These are phyloP conservation scores for Beta corolliflora DNA, from an alignment of 179 eudicot genomes.

Conservation along the genomic window DNA sequence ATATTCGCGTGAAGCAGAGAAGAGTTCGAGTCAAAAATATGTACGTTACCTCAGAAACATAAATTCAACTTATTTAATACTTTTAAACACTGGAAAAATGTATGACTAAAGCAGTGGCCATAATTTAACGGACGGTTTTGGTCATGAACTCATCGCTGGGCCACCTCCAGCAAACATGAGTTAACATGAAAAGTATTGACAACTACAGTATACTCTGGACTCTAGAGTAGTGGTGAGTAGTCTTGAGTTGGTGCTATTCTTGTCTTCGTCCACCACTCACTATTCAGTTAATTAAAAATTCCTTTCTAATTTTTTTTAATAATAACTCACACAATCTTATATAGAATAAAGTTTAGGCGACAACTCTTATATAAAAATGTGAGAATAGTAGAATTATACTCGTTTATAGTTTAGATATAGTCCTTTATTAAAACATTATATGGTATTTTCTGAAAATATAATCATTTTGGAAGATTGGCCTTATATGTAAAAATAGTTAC, in stretches of 20 bases:
- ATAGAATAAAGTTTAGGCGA: no score
- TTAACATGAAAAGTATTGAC: slow-evolving; percentile 18
- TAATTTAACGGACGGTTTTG: slow-evolving; percentile 20
- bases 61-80: background rate
- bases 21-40: background rate
- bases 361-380: no score
- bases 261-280: slow-evolving; percentile 17
- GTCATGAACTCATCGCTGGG: background rate
- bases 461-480: no score
- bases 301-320: no score
- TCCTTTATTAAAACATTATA: no score
- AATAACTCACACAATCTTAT: no score
- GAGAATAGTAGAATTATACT: no score
- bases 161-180: slow-evolving; percentile 22
- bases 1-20: background rate
- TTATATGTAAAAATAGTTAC: no score
- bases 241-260: slow-evolving; percentile 10
- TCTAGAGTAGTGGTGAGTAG: background rate
- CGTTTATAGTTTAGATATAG: no score
- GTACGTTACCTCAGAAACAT: background rate
- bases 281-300: background rate
- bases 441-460: no score
- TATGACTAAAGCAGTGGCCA: slow-evolving; percentile 21
- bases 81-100: background rate
- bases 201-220: background rate